phyloP scores from a whole-genome alignment of 805 yeast genomes.

The Torulaspora franciscae region DNA sequence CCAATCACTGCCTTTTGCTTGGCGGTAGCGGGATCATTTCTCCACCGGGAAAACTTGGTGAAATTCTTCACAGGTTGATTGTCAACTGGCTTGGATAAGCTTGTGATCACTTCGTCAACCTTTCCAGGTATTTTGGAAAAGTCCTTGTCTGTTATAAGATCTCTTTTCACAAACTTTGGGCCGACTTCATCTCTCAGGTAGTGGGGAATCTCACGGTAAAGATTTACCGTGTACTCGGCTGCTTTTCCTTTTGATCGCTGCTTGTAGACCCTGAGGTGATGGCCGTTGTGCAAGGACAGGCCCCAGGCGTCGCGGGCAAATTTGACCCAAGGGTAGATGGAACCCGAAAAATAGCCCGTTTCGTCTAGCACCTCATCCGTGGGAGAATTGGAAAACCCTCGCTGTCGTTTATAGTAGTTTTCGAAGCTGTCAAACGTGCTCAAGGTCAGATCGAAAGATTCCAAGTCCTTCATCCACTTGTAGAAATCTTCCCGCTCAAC shows the following conservation, averaged over 20 bases:
- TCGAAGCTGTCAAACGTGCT: constrained; percentile 40
- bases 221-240: constrained; percentile 16
- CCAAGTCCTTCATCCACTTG: constrained; percentile 14
- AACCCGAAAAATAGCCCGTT: constrained; percentile 17
- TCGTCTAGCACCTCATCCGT: constrained; percentile 14
- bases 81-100: constrained; percentile 10
- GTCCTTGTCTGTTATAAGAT: constrained; percentile 12
- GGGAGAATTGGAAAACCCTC: constrained; percentile 3
- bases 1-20: constrained; percentile 25
- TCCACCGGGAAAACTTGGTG: constrained; percentile 35
- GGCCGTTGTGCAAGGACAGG: constrained; percentile 21
- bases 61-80: constrained; percentile 10
- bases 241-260: constrained; percentile 17
- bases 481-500: constrained; percentile 11
- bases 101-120: constrained; percentile 25
- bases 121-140: constrained; percentile 19
- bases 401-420: constrained; percentile 26
- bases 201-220: constrained; percentile 20
- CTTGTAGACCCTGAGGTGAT: constrained; percentile 28
- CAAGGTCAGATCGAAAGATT: constrained; percentile 34
- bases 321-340: constrained; percentile 37
- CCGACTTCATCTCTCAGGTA: constrained; percentile 16
- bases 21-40: constrained; percentile 27
- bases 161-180: constrained; percentile 14
- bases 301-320: constrained; percentile 35